Percentiles rank a stretch among this genome's conserved stretches.
These are phyloP conservation scores for Botrytis hyacinthi DNA, from an alignment of 2,329 filamentous ascomycete species.

Conservation along the genomic window DNA sequence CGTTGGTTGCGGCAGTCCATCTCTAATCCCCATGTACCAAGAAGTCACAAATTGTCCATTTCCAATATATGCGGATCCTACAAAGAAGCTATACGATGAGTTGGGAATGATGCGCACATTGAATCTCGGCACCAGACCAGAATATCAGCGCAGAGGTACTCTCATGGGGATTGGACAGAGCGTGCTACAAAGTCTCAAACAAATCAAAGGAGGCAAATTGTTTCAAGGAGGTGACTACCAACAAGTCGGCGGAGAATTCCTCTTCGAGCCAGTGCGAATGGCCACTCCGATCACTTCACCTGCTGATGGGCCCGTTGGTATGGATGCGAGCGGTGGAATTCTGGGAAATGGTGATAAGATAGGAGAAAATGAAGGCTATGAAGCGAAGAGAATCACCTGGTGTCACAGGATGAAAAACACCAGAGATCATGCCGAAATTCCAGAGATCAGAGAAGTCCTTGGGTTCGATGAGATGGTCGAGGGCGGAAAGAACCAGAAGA, in stretches of 20 bases:
- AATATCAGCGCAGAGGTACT: slow-evolving; percentile 48
- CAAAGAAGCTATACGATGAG: slow-evolving; percentile 50
- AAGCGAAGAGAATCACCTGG: slow-evolving; percentile 68
- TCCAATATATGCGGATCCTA: slow-evolving; percentile 57
- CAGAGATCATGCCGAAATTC: slow-evolving; percentile 72
- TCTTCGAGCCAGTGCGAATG: slow-evolving; percentile 38
- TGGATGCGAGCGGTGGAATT: slow-evolving; percentile 22
- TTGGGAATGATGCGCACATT: slow-evolving; percentile 53
- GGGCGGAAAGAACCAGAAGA: slow-evolving; percentile 43
- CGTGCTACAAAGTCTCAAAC: slow-evolving; percentile 47
- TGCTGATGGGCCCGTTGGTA: background rate
- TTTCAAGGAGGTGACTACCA: slow-evolving; percentile 51
- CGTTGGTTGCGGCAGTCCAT: slow-evolving; percentile 55
- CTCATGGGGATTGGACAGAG: slow-evolving; percentile 41
- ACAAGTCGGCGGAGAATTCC: slow-evolving; percentile 49
- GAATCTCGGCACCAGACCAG: slow-evolving; percentile 47
- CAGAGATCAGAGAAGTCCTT: slow-evolving; percentile 61
- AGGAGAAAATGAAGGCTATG: slow-evolving; percentile 27
- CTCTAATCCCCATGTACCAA: slow-evolving; percentile 54
- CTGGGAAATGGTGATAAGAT: slow-evolving; percentile 24
- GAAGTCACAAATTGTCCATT: slow-evolving; percentile 50
- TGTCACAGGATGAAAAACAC: slow-evolving; percentile 80
- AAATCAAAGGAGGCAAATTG: slow-evolving; percentile 42
- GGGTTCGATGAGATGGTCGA: slow-evolving; percentile 50
- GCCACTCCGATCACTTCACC: slow-evolving; percentile 28